Evolutionary conservation across 1,139 yeast species (phyloP).

Genomic region (Suhomyces atakaporum): DNA sequence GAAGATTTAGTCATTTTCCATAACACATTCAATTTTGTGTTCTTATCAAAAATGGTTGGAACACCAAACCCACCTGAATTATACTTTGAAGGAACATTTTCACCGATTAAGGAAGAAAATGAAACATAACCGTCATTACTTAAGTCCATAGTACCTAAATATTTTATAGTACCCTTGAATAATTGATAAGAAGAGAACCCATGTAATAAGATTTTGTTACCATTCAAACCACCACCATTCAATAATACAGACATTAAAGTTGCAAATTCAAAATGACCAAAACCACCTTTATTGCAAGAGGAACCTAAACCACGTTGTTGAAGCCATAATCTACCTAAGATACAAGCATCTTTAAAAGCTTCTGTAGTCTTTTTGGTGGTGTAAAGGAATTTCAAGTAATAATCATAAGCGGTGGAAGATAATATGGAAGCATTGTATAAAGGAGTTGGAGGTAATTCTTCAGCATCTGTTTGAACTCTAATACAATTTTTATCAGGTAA

Average conservation of each 20-base stretch:
- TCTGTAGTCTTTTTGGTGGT: constrained; percentile 75
- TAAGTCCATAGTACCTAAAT: constrained; percentile 76
- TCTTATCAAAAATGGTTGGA: constrained; percentile 77
- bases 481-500: constrained; percentile 79
- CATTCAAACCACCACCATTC: constrained; percentile 79
- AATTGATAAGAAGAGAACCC: constrained; percentile 93
- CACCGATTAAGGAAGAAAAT: constrained; percentile 61
- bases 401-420: constrained; percentile 65
- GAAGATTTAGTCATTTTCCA: constrained; percentile 81
- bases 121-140: constrained; percentile 62
- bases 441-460: constrained; percentile 72
- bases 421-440: constrained; percentile 79
- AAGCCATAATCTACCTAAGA: constrained; percentile 87
- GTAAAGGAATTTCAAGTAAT: constrained; percentile 73
- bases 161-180: constrained; percentile 83
- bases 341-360: constrained; percentile 86
- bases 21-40: constrained; percentile 70
- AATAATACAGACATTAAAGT: constrained; percentile 76
- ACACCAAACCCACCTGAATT: constrained; percentile 60
- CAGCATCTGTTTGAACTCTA: constrained; percentile 57
- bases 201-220: constrained; percentile 72
- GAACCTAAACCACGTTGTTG: constrained; percentile 82
- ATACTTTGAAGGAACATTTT: constrained; percentile 48
- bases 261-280: constrained; percentile 91
- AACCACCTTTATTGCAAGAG: constrained; percentile 67